phyloP scores from a whole-genome alignment of 768 basidiomycete genomes.

The Mycena olivaceomarginata region DNA sequence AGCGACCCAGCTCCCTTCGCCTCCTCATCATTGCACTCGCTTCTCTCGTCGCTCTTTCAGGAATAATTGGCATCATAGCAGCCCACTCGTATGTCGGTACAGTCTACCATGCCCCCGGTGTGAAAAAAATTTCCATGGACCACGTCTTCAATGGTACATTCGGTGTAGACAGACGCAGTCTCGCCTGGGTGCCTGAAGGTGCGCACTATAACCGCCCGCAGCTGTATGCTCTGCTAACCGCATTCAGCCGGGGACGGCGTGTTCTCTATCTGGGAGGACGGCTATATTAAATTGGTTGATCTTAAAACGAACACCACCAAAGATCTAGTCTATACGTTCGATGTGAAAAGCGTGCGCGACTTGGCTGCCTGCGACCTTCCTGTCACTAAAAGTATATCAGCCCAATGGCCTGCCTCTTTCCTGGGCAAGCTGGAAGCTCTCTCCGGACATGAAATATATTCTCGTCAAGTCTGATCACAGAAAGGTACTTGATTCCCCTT shows the following conservation, averaged over 20 bases:
- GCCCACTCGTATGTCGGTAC: slow-evolving; percentile 82
- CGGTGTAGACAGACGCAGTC: slow-evolving; percentile 57
- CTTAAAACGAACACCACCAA: slow-evolving; percentile 84
- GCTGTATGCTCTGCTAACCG: neutral
- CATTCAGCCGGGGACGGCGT: slow-evolving; percentile 93
- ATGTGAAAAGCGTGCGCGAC: slow-evolving; percentile 79
- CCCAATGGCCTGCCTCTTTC: slow-evolving; percentile 69
- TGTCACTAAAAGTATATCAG: slow-evolving; percentile 57
- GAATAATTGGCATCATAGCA: slow-evolving; percentile 85
- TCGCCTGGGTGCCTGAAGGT: slow-evolving; percentile 98
- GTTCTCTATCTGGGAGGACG: slow-evolving; percentile 78
- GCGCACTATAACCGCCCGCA: slow-evolving; percentile 42
- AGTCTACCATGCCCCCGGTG: slow-evolving; percentile 71
- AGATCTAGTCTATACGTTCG: slow-evolving; percentile 72
- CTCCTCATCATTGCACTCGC: slow-evolving; percentile 78
- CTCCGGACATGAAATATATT: slow-evolving; percentile 93
- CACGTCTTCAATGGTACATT: slow-evolving; percentile 97
- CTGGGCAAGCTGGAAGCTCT: slow-evolving; percentile 86
- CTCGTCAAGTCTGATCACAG: slow-evolving; percentile 84
- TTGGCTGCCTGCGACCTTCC: neutral
- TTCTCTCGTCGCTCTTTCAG: slow-evolving; percentile 76
- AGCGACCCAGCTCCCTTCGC: slow-evolving; percentile 74
- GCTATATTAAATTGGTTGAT: slow-evolving; percentile 87
- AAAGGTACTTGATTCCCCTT: slow-evolving; percentile 70
- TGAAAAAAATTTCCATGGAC: slow-evolving; percentile 87